phyloP scores from a whole-genome alignment of 2,329 filamentous ascomycete species.

The Aspergillus sp. region DNA sequence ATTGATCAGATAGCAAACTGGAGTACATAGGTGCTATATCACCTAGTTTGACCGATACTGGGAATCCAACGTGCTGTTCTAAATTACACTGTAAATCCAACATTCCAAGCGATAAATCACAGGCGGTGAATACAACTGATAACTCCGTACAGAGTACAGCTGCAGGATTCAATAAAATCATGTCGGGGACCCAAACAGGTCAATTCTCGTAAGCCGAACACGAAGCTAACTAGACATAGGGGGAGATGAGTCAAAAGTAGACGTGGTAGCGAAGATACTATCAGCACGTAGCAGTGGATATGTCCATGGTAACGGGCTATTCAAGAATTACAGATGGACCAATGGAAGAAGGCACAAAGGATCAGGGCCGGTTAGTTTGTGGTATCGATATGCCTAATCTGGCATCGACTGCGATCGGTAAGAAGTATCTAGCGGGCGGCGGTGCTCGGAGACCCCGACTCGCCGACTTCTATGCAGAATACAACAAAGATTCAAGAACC shows the following conservation, averaged over 20 bases:
- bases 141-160: background rate
- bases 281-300: background rate
- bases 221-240: background rate
- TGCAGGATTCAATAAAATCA: background rate
- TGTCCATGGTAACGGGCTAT: background rate
- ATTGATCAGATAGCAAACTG: background rate
- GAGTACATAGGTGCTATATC: background rate
- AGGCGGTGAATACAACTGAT: background rate
- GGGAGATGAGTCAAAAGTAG: background rate
- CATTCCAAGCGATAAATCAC: background rate
- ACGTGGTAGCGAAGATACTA: background rate
- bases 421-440: background rate
- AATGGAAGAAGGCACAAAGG: background rate
- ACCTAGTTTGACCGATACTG: background rate
- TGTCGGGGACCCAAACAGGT: background rate
- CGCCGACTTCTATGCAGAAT: background rate
- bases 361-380: background rate
- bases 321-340: background rate
- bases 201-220: background rate
- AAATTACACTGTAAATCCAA: background rate
- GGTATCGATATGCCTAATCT: background rate
- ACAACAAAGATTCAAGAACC: background rate
- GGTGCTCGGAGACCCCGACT: background rate
- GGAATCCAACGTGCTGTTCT: background rate
- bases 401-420: conserved; percentile 1